Evolutionary conservation across 2,329 filamentous ascomycete species (phyloP), one percentile per base, ranked within the genome.

Genomic region (Venturia pyrina): DNA sequence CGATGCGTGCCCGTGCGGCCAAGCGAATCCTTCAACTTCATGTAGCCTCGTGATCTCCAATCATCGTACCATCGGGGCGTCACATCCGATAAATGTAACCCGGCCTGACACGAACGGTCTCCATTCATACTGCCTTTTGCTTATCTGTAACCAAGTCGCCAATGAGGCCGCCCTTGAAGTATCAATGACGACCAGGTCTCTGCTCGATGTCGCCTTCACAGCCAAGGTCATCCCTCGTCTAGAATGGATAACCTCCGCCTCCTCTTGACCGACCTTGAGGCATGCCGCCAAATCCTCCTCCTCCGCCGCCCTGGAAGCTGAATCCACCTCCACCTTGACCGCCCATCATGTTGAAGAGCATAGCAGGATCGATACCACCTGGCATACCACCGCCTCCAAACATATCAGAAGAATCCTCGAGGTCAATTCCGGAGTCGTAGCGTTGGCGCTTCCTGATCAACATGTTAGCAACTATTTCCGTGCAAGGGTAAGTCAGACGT

Each of bases 361-460:
- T 87, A 75, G 90, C 89, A 24, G 88, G 88, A 73, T 90, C 87
- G 74, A 93, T 91, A 72, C 80, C 53, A 46, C 66, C 64, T 77
- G 74, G 57, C 41, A 75, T 75, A 64, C 71, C 71, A 28, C 72
- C 73, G 28, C 78, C 76, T 65, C 86, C 83, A 71, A 93, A 95
- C 85, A 93, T 93, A 73, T 97, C 93, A 63, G 87, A 84, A 3
- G 91, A 90, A 74, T 97, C 93, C 66, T 95, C 83, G 40, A 97
- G 85, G 75, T 99, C 93, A 67, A 95, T 91, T 46, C 95, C 95
- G 70, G 89, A 95, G 75, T 99, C 93, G 74, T 96, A 99, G 64
- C 89, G 83, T 69, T 90, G 89, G 70, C 91, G 88, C 81, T 96
- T 98, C 78, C 89, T 91, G 68, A 32, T 57, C 50, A 53, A 21